A percentile compares a stretch with the other conserved stretches of the same genome.
phyloP scores from a whole-genome alignment of 352 stramenopile species.

The Thraustochytrium sp. region DNA sequence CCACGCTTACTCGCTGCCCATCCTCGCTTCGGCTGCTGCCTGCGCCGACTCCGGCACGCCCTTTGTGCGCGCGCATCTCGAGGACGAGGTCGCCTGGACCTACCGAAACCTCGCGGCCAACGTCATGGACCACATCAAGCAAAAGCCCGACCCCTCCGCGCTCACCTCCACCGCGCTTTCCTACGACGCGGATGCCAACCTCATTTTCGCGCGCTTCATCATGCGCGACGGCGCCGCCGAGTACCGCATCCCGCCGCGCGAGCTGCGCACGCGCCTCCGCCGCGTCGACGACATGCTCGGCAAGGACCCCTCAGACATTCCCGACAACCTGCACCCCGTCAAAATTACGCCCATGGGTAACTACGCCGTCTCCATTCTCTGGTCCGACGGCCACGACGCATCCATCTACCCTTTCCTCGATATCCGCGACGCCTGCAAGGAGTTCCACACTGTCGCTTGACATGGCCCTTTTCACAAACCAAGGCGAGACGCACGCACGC shows the following conservation, averaged over 20 bases:
- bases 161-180: background rate
- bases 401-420: constrained; percentile 87
- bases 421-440: constrained; percentile 49
- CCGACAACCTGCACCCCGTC: constrained; percentile 59
- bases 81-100: background rate
- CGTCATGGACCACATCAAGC: background rate
- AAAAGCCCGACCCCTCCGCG: constrained; percentile 19
- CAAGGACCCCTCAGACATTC: constrained; percentile 51
- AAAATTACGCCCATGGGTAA: constrained; percentile 77
- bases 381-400: constrained; percentile 92
- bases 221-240: background rate
- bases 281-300: constrained; percentile 22
- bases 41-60: constrained; percentile 35
- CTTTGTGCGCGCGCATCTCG: background rate
- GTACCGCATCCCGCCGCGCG: constrained; percentile 14
- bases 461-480: too few species aligned
- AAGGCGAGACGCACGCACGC: too few species aligned
- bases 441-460: background rate
- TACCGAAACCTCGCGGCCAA: constrained; percentile 1
- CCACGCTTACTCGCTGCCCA: constrained; percentile 44
- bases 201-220: background rate
- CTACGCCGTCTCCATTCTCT: constrained; percentile 93
- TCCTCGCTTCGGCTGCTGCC: constrained; percentile 1
- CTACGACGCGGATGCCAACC: background rate
- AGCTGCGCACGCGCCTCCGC: background rate